These are phyloP conservation scores for Suillus americanus DNA, from an alignment of 768 basidiomycete species.

Conservation along the genomic window DNA sequence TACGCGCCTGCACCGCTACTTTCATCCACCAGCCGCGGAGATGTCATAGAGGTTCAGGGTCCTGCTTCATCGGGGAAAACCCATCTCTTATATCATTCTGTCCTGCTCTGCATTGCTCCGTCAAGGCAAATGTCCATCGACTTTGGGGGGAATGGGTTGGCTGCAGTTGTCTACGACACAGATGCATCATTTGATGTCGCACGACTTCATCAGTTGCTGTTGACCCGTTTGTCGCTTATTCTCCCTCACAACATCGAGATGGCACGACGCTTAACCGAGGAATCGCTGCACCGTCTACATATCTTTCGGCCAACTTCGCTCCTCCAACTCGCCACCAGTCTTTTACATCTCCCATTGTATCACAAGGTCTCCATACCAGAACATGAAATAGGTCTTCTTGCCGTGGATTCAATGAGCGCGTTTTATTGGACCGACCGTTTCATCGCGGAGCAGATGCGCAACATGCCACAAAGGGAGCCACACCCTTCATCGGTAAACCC, in stretches of 20 bases:
- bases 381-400: slow-evolving; percentile 62
- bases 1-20: slow-evolving; percentile 19
- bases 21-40: slow-evolving; percentile 46
- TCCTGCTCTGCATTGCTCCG: slow-evolving; percentile 61
- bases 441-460: slow-evolving; percentile 51
- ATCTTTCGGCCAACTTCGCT: slow-evolving; percentile 71
- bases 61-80: slow-evolving; percentile 75
- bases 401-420: slow-evolving; percentile 73
- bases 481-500: slow-evolving; percentile 25
- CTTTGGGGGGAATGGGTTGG: slow-evolving; percentile 62
- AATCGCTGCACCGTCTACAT: slow-evolving; percentile 55
- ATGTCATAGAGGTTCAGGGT: slow-evolving; percentile 78
- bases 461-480: slow-evolving; percentile 9
- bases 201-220: slow-evolving; percentile 54
- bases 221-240: slow-evolving; percentile 41
- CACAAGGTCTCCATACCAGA: slow-evolving; percentile 48
- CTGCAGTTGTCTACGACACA: slow-evolving; percentile 68
- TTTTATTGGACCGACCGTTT: slow-evolving; percentile 81
- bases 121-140: slow-evolving; percentile 18
- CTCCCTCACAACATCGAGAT: slow-evolving; percentile 20
- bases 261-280: slow-evolving; percentile 31
- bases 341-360: slow-evolving; percentile 56
- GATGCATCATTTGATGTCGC: slow-evolving; percentile 62
- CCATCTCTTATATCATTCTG: slow-evolving; percentile 67
- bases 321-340: slow-evolving; percentile 64